Percentiles rank a stretch among this genome's conserved stretches.
Evolutionary conservation across 2,329 filamentous ascomycete genomes (phyloP).

Genomic region (Harringtonia lauricola): DNA sequence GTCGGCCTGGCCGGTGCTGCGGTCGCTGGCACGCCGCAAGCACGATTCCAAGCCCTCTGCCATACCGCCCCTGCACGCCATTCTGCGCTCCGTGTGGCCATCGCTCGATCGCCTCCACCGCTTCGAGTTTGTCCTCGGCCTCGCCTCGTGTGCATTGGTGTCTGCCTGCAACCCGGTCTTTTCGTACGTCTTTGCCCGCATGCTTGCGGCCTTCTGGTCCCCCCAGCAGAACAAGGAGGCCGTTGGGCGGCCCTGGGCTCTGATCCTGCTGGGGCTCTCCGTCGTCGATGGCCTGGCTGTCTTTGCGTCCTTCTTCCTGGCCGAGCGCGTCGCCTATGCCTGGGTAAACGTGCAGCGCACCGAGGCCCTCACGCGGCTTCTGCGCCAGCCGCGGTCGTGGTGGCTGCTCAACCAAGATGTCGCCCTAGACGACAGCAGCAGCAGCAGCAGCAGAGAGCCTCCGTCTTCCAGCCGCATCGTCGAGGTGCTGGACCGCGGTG

Average conservation of each 20-base stretch:
- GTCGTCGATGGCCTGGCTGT: constrained; percentile 52
- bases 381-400: constrained; percentile 69
- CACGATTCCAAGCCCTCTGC: not conserved
- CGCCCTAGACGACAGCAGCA: constrained; percentile 43
- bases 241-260: constrained; percentile 53
- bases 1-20: not conserved
- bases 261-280: constrained; percentile 58
- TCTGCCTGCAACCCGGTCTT: constrained; percentile 59
- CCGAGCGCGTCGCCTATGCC: constrained; percentile 59
- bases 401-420: constrained; percentile 30
- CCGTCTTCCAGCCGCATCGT: constrained; percentile 52
- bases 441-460: constrained; percentile 31
- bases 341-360: constrained; percentile 68
- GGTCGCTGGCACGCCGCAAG: no score
- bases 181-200: constrained; percentile 61
- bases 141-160: constrained; percentile 51
- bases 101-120: constrained; percentile 40
- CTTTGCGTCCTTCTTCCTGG: constrained; percentile 57
- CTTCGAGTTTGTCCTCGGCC: constrained; percentile 44
- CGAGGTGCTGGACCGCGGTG: constrained; percentile 67
- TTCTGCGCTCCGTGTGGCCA: constrained; percentile 53
- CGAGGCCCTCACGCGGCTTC: constrained; percentile 55
- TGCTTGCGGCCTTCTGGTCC: constrained; percentile 60
- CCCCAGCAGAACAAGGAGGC: constrained; percentile 25
- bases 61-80: not conserved